Base-by-base conservation (phyloP, 768 basidiomycete genomes). In the Kwoniella dendrophila region DNA sequence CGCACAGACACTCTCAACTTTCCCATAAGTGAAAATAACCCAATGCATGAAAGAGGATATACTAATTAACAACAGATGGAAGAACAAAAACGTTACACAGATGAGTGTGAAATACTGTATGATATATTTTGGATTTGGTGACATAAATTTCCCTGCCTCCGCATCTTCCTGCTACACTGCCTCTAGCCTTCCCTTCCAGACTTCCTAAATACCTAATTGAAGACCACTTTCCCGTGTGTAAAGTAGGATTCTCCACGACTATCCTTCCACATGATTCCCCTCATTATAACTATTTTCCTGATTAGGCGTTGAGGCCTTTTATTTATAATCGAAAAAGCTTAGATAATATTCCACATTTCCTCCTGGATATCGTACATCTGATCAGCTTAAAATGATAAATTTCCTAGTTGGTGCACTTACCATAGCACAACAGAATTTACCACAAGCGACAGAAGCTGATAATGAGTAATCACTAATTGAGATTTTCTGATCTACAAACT, bases 281-380 rank as follows among this genome's bases (percentile, higher is more conserved):
- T 38, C 48, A n/a, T 4, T 11, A 30, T 18, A 22, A 10, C 22
- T 7, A 2, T 7, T 1, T 36, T 16, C 18, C 16, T 22, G 32
- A 49, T 26, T 3, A 34, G 54, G 20, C 60, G 60, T 62, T 62
- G 60, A 62, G 60, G 60, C 53, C 60, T 36, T 2, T 18, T 30
- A 8, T n/a, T n/a, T 40, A 8, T 24, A 10, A 38, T n/a, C n/a
- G 47, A 26, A 16, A 30, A 11, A 12, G 11, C 22, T 50, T 81
- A 93, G 55, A 92, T 84, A 72, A 96, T 87, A 77, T 93, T 91
- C 93, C 93, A 95, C 53, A 96, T 83, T 64, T 98, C 94, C 81
- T 98, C 94, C 55, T 95, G 81, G 88, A 72, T 90, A 92, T 75
- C n/a, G n/a, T n/a, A n/a, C n/a, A n/a, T n/a, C n/a, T 90, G 93